These are phyloP conservation scores for Russula sp. DNA, from an alignment of 768 basidiomycete genomes.

Conservation along the genomic window DNA sequence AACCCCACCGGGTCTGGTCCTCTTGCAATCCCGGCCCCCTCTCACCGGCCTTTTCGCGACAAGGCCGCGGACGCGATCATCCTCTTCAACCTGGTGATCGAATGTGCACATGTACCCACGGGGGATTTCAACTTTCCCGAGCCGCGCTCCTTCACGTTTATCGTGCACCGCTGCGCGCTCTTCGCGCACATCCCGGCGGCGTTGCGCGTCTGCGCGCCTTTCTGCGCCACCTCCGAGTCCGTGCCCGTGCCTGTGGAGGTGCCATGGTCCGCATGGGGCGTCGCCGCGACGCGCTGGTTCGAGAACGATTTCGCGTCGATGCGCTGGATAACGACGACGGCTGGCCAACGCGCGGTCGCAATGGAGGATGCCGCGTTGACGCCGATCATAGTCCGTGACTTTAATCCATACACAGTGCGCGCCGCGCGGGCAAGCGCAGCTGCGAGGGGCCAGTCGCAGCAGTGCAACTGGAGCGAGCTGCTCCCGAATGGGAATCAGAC, in stretches of 20 bases:
- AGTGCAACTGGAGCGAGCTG: not conserved
- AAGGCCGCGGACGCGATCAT: slow-evolving; percentile 26
- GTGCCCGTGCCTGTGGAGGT: not conserved
- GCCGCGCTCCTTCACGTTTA: slow-evolving; percentile 25
- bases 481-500: slow-evolving; percentile 9
- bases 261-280: slow-evolving; percentile 29
- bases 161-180: slow-evolving; percentile 27
- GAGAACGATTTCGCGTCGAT: slow-evolving; percentile 23
- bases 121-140: slow-evolving; percentile 5
- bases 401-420: slow-evolving; percentile 23
- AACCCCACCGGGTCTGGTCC: slow-evolving; percentile 20
- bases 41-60: slow-evolving; percentile 25
- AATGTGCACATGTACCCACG: not conserved
- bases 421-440: slow-evolving; percentile 7
- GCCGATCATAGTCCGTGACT: slow-evolving; percentile 26
- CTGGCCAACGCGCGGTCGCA: slow-evolving; percentile 29
- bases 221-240: not conserved
- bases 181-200: slow-evolving; percentile 6
- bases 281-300: slow-evolving; percentile 26
- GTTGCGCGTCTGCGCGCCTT: slow-evolving; percentile 3
- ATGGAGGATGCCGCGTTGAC: slow-evolving; percentile 5
- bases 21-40: not conserved
- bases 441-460: not conserved
- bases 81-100: slow-evolving; percentile 25
- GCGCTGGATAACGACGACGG: slow-evolving; percentile 32